Evolutionary conservation across 1,284 basidiomycete genomes (phyloP).

Genomic region (Apiotrichum gamsii): DNA sequence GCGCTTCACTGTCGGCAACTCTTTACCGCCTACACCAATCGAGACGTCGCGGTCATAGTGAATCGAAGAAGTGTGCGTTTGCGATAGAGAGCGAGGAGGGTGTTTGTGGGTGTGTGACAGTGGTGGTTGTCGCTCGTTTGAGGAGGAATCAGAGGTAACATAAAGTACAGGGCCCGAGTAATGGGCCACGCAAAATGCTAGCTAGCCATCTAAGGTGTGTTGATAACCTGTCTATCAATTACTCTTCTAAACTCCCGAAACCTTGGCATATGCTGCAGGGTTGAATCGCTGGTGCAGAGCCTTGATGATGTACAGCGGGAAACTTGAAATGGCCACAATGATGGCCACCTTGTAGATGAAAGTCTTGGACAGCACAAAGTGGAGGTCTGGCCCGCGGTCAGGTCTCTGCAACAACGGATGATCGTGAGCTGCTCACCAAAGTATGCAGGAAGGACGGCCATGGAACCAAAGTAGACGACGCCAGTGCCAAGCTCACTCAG

Average conservation of each 20-base stretch:
- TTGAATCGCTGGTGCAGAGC: conserved; percentile 76
- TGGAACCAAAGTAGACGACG: conserved; percentile 82
- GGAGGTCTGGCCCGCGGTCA: conserved; percentile 83
- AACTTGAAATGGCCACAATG: conserved; percentile 86
- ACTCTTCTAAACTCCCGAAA: conserved; percentile 45
- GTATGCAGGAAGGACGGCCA: conserved; percentile 90
- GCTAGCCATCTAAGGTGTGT: too few species aligned
- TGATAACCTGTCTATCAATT: background rate
- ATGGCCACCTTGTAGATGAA: conserved; percentile 96
- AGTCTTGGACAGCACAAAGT: conserved; percentile 78
- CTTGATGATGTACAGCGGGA: conserved; percentile 89
- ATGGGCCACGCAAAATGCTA: too few species aligned
- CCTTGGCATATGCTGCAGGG: conserved; percentile 90
- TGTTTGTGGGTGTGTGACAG: too few species aligned
- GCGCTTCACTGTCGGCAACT: conserved; percentile 14
- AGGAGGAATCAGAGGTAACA: too few species aligned
- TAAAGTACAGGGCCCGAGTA: too few species aligned
- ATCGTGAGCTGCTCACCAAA: conserved; percentile 80
- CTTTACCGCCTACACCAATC: background rate
- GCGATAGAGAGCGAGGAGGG: too few species aligned
- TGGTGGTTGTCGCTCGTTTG: too few species aligned
- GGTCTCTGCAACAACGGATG: too few species aligned
- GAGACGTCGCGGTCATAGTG: background rate
- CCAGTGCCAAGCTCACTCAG: conserved; percentile 85
- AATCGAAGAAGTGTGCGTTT: background rate